phyloP scores from a whole-genome alignment of 2,329 filamentous ascomycete genomes.

The Calonectria multiphialidica region DNA sequence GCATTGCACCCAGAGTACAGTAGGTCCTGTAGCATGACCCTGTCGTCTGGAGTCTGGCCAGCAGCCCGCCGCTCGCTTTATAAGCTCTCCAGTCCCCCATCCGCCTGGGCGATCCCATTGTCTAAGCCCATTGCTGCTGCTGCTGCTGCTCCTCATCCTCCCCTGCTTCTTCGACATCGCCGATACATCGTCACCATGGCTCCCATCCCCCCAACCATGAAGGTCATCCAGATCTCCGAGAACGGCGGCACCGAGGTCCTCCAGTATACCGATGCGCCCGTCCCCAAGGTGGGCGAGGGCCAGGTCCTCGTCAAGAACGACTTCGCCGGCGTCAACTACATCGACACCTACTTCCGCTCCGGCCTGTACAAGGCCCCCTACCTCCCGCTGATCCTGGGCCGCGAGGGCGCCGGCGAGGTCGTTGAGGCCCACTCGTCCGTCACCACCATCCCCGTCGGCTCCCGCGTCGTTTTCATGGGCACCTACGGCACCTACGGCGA shows the following conservation, averaged over 20 bases:
- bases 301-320: slow-evolving; percentile 86
- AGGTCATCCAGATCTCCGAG: slow-evolving; percentile 74
- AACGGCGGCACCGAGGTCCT: slow-evolving; percentile 78
- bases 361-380: slow-evolving; percentile 79
- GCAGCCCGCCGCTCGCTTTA: slow-evolving; percentile 32
- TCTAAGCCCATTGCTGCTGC: not conserved
- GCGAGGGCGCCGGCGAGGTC: slow-evolving; percentile 82
- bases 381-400: slow-evolving; percentile 82
- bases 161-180: slow-evolving; percentile 9
- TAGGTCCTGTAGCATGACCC: not conserved
- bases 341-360: slow-evolving; percentile 91
- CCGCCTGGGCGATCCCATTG: not conserved
- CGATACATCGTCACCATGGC: slow-evolving; percentile 68
- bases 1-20: not conserved
- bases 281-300: slow-evolving; percentile 76
- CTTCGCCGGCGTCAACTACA: slow-evolving; percentile 86
- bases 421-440: slow-evolving; percentile 68
- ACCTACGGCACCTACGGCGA: slow-evolving; percentile 64
- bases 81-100: slow-evolving; percentile 22
- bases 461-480: slow-evolving; percentile 79
- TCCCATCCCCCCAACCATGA: slow-evolving; percentile 78
- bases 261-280: slow-evolving; percentile 75
- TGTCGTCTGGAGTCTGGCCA: not conserved
- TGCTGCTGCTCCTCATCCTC: not conserved
- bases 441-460: slow-evolving; percentile 71